phyloP scores from a whole-genome alignment of 768 basidiomycete species.

The Thelephora aurantiotincta region DNA sequence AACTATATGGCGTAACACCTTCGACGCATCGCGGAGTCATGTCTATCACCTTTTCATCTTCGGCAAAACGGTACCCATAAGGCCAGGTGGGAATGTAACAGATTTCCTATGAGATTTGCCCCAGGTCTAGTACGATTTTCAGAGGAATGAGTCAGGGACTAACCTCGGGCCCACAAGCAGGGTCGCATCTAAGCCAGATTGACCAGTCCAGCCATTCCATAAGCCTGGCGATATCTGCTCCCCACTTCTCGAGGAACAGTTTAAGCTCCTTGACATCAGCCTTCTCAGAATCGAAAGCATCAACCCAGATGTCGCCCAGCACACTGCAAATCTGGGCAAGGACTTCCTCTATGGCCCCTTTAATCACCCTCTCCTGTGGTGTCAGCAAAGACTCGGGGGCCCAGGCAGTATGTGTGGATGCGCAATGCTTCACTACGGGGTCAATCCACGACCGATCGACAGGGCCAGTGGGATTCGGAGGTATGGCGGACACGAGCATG shows the following conservation, averaged over 20 bases:
- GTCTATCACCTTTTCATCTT: constrained; percentile 1
- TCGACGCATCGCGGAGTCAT: constrained; percentile 7
- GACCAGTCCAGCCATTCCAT: constrained; percentile 13
- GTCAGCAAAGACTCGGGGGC: constrained; percentile 6
- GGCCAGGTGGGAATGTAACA: constrained; percentile 11
- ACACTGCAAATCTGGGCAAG: constrained; percentile 10
- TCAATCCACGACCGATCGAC: constrained; percentile 6
- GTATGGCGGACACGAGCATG: constrained; percentile 7
- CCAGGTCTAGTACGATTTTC: too few species aligned
- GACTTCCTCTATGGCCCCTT: constrained; percentile 6
- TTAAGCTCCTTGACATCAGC: not conserved
- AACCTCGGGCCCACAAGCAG: constrained; percentile 6
- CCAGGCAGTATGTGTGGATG: constrained; percentile 6
- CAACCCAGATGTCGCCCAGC: constrained; percentile 6
- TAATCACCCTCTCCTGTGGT: constrained; percentile 6
- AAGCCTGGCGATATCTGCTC: constrained; percentile 3
- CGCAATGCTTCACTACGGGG: constrained; percentile 6
- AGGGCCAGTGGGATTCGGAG: not conserved
- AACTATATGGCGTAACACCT: too few species aligned
- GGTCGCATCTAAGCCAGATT: constrained; percentile 8
- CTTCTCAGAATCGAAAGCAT: constrained; percentile 10
- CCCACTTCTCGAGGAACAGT: not conserved
- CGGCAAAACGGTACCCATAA: not conserved
- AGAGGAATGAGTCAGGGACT: not conserved
- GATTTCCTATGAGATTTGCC: constrained; percentile 1